Conservation (phyloP, 768 basidiomycete genomes). For the Termitomyces sp. region DNA sequence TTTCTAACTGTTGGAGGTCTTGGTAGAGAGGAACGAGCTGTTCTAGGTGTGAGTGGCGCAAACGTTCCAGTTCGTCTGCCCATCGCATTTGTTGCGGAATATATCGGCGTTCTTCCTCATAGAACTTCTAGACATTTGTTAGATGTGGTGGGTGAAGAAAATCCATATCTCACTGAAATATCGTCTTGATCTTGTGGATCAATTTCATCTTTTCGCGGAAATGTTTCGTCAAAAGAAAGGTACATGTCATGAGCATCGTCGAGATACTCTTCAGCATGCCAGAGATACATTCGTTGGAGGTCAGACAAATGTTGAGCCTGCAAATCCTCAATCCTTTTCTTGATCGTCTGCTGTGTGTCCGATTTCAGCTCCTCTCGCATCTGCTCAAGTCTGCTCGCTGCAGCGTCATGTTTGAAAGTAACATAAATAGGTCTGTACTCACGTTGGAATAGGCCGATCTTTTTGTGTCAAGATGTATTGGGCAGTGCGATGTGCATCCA, state of each 20-base stretch:
- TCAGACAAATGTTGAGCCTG: constrained; percentile 29
- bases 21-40: constrained; percentile 19
- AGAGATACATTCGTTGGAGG: constrained; percentile 32
- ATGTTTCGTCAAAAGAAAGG: constrained; percentile 22
- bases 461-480: constrained; percentile 38
- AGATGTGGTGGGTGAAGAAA: not conserved
- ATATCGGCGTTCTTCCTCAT: constrained; percentile 18
- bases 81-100: constrained; percentile 20
- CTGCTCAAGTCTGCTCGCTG: constrained; percentile 26
- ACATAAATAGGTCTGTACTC: constrained; percentile 9
- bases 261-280: constrained; percentile 32
- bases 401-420: not conserved
- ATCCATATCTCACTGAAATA: constrained; percentile 9
- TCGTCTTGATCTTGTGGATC: constrained; percentile 20
- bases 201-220: constrained; percentile 8
- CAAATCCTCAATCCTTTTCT: constrained; percentile 24
- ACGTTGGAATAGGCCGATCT: constrained; percentile 38
- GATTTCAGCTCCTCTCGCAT: constrained; percentile 31
- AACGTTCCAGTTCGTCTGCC: constrained; percentile 24
- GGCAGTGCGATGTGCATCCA: constrained; percentile 31
- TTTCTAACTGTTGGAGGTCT: constrained; percentile 15
- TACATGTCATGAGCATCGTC: constrained; percentile 32
- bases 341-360: constrained; percentile 23
- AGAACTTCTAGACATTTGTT: constrained; percentile 19
- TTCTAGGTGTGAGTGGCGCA: constrained; percentile 28